Percentiles rank a stretch among this genome's conserved stretches.
phyloP scores from a whole-genome alignment of 176 grass and related monocot genomes.

The Cenchrus americanus region DNA sequence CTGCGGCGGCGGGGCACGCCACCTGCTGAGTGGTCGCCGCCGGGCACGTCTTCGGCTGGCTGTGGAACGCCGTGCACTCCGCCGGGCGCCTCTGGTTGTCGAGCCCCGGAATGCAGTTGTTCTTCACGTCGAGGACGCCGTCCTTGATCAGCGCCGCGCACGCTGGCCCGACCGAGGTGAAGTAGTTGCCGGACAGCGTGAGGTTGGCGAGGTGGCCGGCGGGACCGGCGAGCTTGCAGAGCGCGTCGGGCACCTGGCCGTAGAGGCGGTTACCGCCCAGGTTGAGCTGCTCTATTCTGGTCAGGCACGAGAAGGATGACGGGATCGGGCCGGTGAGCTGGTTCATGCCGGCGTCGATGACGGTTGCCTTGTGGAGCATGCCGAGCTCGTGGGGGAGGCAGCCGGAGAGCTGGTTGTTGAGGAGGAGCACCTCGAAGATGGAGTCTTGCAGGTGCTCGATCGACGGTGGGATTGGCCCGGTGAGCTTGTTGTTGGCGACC shows the following conservation, averaged over 20 bases:
- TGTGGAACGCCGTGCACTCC: conserved; percentile 67
- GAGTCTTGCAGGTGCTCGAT: not conserved
- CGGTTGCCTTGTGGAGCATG: no score
- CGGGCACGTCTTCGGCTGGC: conserved; percentile 56
- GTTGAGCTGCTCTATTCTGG: no score
- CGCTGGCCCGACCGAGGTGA: conserved; percentile 56
- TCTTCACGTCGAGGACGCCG: conserved; percentile 51
- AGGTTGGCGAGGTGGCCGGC: conserved; percentile 60
- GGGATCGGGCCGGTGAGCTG: no score
- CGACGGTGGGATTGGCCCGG: conserved; percentile 43
- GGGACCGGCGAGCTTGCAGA: conserved; percentile 52
- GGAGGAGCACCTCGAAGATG: no score
- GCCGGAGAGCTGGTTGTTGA: no score
- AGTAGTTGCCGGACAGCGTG: conserved; percentile 75
- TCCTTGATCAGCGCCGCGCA: conserved; percentile 50
- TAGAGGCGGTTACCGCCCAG: conserved; percentile 48
- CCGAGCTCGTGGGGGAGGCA: no score
- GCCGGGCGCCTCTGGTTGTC: conserved; percentile 56
- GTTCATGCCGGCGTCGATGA: no score
- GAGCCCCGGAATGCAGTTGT: conserved; percentile 68
- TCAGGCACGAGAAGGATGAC: no score
- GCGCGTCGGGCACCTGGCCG: conserved; percentile 57
- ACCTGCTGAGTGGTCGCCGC: conserved; percentile 22
- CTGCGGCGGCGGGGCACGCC: conserved; percentile 21
- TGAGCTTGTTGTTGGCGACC: conserved; percentile 71